A percentile compares a stretch with the other conserved stretches of the same genome.
Conservation (phyloP, 257 asterid species). For the Linaria vulgaris region DNA sequence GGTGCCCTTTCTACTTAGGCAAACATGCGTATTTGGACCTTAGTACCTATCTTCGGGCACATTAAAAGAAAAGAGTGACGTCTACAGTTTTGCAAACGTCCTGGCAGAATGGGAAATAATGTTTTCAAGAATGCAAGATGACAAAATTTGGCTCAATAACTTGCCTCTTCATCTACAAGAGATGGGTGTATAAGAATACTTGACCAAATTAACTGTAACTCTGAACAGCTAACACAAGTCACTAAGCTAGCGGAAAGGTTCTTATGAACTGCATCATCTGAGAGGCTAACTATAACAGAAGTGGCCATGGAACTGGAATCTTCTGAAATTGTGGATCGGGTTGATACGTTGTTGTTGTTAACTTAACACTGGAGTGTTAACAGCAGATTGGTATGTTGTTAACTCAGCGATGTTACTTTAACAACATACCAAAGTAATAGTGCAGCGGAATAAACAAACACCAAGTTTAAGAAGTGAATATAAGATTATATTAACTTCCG, state of each 20-base stretch:
- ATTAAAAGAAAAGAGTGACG: too few relatives aligned
- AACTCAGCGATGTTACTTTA: too few relatives aligned
- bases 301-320: slow-evolving; percentile 19
- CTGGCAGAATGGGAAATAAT: too few relatives aligned
- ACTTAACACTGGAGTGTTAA: too few relatives aligned
- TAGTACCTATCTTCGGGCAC: not conserved
- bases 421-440: too few relatives aligned
- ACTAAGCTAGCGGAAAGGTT: slow-evolving; percentile 25
- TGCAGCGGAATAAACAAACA: too few relatives aligned
- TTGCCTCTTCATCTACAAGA: not conserved
- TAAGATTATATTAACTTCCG: too few relatives aligned
- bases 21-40: slow-evolving; percentile 23
- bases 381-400: too few relatives aligned
- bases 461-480: too few relatives aligned
- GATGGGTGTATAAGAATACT: slow-evolving; percentile 1
- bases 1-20: slow-evolving; percentile 23
- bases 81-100: too few relatives aligned
- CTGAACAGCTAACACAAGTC: slow-evolving; percentile 15
- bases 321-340: too few relatives aligned
- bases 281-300: slow-evolving; percentile 35
- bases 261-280: not conserved
- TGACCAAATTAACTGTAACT: not conserved
- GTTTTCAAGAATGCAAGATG: slow-evolving; percentile 1
- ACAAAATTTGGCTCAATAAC: not conserved
- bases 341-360: too few relatives aligned